Percentiles rank a stretch among this genome's conserved stretches.
Conservation (phyloP, 2,329 filamentous ascomycete genomes). For the Clonostachys byssicola region DNA sequence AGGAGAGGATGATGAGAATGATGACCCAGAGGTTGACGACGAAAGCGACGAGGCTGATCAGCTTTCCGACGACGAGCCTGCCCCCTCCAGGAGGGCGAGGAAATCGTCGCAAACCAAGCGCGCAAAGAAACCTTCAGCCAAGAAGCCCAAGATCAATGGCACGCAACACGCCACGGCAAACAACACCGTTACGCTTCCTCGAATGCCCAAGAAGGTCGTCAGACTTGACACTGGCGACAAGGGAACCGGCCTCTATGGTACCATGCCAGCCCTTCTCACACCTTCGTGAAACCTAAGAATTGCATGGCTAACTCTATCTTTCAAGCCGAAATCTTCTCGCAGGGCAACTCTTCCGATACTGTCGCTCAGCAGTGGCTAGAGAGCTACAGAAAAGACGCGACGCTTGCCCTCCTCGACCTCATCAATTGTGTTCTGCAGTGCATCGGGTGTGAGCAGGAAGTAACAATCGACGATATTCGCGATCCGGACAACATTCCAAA, state of each 20-base stretch:
- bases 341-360: constrained; percentile 49
- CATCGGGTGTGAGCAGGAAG: constrained; percentile 75
- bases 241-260: constrained; percentile 53
- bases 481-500: constrained; percentile 84
- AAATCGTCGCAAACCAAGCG: constrained; percentile 36
- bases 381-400: constrained; percentile 50
- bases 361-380: constrained; percentile 58
- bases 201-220: constrained; percentile 51
- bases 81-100: constrained; percentile 22
- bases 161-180: constrained; percentile 27
- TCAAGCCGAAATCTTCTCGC: constrained; percentile 60
- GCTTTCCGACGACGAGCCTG: constrained; percentile 38
- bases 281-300: constrained; percentile 7
- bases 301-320: too few species aligned
- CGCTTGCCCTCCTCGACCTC: constrained; percentile 53
- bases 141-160: constrained; percentile 63
- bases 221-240: constrained; percentile 46
- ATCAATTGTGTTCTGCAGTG: constrained; percentile 66
- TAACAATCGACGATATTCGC: constrained; percentile 79
- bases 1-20: constrained; percentile 41
- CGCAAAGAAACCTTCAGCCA: constrained; percentile 53
- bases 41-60: constrained; percentile 39
- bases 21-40: constrained; percentile 41
- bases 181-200: constrained; percentile 40
- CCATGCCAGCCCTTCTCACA: constrained; percentile 12